Conservation (phyloP, 208 protist species). For the Wallacemonas sp. region DNA sequence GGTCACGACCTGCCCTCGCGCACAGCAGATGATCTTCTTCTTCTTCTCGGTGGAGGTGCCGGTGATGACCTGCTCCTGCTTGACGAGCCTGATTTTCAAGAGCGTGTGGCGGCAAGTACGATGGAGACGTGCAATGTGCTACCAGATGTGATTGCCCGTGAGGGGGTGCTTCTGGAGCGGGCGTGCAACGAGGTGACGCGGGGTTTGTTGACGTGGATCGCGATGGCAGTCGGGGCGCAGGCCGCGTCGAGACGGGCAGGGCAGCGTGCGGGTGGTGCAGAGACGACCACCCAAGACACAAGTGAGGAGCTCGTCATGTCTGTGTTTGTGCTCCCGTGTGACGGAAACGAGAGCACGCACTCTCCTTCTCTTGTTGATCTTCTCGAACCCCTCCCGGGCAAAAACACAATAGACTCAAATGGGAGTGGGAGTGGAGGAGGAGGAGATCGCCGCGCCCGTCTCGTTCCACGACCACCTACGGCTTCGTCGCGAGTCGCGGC, state of each 20-base stretch:
- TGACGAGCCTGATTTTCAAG: neutral
- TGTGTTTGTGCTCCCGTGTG: neutral
- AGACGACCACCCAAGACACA: neutral
- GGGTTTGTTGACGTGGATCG: neutral
- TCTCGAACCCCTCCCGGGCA: no score
- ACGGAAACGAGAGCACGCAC: neutral
- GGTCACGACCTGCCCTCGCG: neutral
- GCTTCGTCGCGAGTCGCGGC: no score
- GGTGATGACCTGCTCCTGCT: slow-evolving; percentile 11
- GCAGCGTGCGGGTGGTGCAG: neutral
- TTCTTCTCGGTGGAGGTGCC: neutral
- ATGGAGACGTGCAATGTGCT: no score
- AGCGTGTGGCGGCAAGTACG: no score
- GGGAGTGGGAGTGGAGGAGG: neutral
- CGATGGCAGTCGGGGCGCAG: neutral
- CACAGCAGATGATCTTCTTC: neutral
- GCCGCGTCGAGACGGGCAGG: neutral
- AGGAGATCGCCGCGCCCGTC: neutral
- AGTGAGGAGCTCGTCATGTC: slow-evolving; percentile 7
- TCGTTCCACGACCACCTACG: no score
- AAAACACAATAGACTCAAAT: no score
- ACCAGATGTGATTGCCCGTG: neutral
- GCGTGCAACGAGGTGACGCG: slow-evolving; percentile 2
- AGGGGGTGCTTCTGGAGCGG: slow-evolving; percentile 1
- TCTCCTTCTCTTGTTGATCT: no score